phyloP scores from a whole-genome alignment of 2,329 filamentous ascomycete species.

The Neoscytalidium dimidiatum region DNA sequence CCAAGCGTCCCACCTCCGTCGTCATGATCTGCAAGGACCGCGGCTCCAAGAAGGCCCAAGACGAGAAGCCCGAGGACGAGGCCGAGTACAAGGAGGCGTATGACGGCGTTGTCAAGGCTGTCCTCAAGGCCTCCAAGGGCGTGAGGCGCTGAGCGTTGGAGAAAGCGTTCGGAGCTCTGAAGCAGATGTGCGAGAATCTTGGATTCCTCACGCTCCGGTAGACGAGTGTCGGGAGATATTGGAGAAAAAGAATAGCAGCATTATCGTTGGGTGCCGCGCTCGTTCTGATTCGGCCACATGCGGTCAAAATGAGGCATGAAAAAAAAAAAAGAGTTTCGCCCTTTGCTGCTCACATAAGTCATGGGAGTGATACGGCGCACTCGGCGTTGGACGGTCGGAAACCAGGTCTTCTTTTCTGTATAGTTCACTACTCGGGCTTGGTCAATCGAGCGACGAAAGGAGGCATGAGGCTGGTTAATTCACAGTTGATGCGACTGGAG shows the following conservation, averaged over 20 bases:
- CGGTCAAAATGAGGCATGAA: not conserved
- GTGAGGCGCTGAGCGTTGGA: conserved; percentile 51
- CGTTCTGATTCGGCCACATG: not conserved
- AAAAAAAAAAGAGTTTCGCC: not conserved
- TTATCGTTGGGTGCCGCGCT: not conserved
- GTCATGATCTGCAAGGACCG: conserved; percentile 72
- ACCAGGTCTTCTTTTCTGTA: conserved; percentile 16
- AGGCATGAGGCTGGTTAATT: not conserved
- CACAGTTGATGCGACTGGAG: not conserved
- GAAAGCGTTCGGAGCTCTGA: not conserved
- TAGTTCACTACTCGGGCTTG: conserved; percentile 8
- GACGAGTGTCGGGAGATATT: not conserved
- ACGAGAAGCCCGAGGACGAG: conserved; percentile 47
- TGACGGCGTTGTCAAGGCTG: conserved; percentile 59
- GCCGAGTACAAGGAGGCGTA: conserved; percentile 55
- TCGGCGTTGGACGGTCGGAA: conserved; percentile 8
- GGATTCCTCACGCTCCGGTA: not conserved
- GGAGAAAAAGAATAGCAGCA: not conserved
- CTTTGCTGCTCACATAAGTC: conserved; percentile 11
- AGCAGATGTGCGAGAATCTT: conserved; percentile 1
- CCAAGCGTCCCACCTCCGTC: conserved; percentile 94
- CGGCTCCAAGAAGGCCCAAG: conserved; percentile 52
- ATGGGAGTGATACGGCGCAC: conserved; percentile 16
- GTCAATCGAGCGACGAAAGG: not conserved
- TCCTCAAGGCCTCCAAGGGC: conserved; percentile 59